Evolutionary conservation across 1,139 yeast genomes (phyloP).

Genomic region (Hyphopichia pseudoburtonii): DNA sequence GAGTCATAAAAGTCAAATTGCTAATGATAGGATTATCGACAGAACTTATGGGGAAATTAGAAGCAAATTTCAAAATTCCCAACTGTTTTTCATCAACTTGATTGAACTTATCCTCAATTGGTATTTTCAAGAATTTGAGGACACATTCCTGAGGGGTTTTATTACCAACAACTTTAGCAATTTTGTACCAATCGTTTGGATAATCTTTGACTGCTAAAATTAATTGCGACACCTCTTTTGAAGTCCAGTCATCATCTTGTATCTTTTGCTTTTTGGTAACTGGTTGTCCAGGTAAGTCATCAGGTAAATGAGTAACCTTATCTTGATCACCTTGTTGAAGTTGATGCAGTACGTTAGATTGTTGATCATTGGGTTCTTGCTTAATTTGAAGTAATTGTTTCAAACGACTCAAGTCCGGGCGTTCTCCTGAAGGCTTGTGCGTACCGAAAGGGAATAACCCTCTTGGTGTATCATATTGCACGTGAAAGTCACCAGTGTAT

Average conservation of each 20-base stretch:
- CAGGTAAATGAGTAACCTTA: conserved; percentile 5
- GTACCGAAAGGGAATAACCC: conserved; percentile 94
- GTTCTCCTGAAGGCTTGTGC: conserved; percentile 55
- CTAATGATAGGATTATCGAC: conserved; percentile 92
- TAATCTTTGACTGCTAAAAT: conserved; percentile 60
- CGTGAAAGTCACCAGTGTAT: conserved; percentile 65
- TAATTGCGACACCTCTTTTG: conserved; percentile 57
- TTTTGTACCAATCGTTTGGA: conserved; percentile 72
- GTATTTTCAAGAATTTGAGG: conserved; percentile 72
- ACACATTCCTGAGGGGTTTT: conserved; percentile 83
- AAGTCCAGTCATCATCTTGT: conserved; percentile 59
- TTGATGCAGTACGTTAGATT: neutral
- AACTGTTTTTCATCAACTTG: conserved; percentile 43
- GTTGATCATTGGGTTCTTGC: conserved; percentile 14
- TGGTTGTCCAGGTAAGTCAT: conserved; percentile 6
- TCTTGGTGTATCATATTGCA: conserved; percentile 85
- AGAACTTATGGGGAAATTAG: conserved; percentile 79
- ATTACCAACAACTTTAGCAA: conserved; percentile 62
- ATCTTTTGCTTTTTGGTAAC: neutral
- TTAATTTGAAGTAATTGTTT: conserved; percentile 43
- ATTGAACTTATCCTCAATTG: conserved; percentile 72
- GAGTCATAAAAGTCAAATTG: conserved; percentile 82
- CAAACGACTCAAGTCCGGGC: conserved; percentile 56
- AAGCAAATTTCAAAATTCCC: conserved; percentile 72
- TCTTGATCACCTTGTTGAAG: conserved; percentile 4